Evolutionary conservation across 331 rosid genomes (phyloP), one percentile per base, ranked within the genome.

Genomic region (Acacia pycnantha): DNA sequence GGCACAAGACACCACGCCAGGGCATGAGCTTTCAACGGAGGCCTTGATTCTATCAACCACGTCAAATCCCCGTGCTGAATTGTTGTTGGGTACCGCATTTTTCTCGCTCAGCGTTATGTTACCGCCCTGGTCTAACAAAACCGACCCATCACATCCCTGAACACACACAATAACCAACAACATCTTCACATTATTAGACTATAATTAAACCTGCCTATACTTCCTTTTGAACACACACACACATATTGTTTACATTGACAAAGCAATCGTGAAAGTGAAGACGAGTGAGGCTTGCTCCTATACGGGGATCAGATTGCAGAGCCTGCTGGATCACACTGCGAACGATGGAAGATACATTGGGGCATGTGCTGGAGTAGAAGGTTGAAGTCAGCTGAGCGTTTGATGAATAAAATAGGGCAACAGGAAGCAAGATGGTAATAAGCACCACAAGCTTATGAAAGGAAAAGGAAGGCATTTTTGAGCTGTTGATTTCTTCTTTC

Each of bases 211-310:
- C 1, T n/a, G 4, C 68, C 19, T 61, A 26, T 10, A 4, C 11
- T 31, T 31, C 5, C 15, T 14, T 31, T 29, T 65, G 43, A 65
- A 66, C 1, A 4, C 1, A 15, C 8, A 29, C 3, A 10, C 5
- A 10, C 0, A 8, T 3, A 10, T 1, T 56, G 4, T 29, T 72
- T 93, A 91, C 95, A 65, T 89, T 76, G 77, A 94, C 97, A 80
- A 94, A 94, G 86, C 98, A 94, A 68, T 94, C 93, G 3, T 92
- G 98, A 40, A 94, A 94, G 11, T 92, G 98, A 15, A 94, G 96
- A 44, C 96, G 97, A 59, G 85, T 79, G 66, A 94, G 93, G 85
- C 95, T 94, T 2, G 95, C 97, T 35, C 83, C 93, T 22, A 91
- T 90, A n/a, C 97, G 89, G 43, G 94, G 3, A 66, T 94, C 94